Base-by-base conservation (phyloP, 768 basidiomycete species). In the Vishniacozyma victoriae region DNA sequence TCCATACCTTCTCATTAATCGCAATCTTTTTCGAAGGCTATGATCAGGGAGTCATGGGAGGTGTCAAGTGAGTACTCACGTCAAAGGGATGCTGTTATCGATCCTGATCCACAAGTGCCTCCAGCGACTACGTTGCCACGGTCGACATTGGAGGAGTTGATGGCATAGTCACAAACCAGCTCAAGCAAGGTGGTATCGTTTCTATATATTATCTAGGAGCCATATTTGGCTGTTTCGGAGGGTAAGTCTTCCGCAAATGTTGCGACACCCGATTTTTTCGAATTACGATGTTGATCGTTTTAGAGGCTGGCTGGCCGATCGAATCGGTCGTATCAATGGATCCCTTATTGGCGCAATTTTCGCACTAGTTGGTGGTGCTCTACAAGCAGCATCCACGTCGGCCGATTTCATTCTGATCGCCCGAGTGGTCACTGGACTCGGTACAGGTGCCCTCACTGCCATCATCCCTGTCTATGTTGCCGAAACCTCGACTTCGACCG, bases 1-100 rank as follows among this genome's bases (percentile, higher is more conserved):
- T 60, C 33, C 54, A 60, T 19, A n/a, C 38, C n/a, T 60, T 60
- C 24, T 54, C 59, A 2, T 24, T 56, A 11, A 48, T 51, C 35
- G 59, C 59, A 18, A 55, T 60, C 52, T 54, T 60, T 35, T 57
- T 60, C 35, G 59, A 60, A 45, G 59, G 59, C 14, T 57, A 54
- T 41, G 54, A 60, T 26, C 59, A 60, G 42, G 59, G 59, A 41
- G 52, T 54, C 23, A 48, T 55, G 46, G 53, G 53, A 2, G 47
- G 48, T 18, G 53, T 55, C 48, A 55, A 48, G 43, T 44, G 20
- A 31, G 43, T 42, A 12, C 19, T 6, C n/a, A 42, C 9, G 13
- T 9, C 33, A 6, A 29, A 14, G 18, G 14, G 11, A 18, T 16
- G 26, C 24, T 27, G 24, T 18, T 27, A 6, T 19, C 14, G 7